Evolutionary conservation across 257 asterid genomes (phyloP).

Genomic region (Ophiorrhiza pumila): DNA sequence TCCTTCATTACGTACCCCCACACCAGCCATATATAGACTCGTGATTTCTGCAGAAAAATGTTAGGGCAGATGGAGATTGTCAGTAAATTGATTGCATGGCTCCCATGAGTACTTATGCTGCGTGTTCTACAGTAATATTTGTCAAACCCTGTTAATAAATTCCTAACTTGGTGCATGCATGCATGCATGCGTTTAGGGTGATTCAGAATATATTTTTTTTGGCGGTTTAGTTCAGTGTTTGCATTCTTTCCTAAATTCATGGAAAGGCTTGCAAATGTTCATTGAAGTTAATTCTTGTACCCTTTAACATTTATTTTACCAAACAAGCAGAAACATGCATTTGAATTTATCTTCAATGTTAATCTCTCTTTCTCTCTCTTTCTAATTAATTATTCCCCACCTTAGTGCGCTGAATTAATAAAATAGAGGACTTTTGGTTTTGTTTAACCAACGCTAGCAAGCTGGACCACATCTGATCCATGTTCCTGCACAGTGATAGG

Average conservation of each 20-base stretch:
- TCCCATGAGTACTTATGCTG: too few relatives aligned
- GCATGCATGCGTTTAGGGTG: too few relatives aligned
- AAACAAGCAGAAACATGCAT: not conserved
- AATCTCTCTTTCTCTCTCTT: slow-evolving; percentile 17
- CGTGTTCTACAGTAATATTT: too few relatives aligned
- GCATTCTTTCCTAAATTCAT: not conserved
- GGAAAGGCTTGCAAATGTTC: not conserved
- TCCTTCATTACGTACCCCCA: too few relatives aligned
- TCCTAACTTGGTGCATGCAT: too few relatives aligned
- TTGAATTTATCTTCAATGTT: not conserved
- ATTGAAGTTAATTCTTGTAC: not conserved
- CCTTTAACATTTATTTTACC: not conserved
- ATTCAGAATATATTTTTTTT: too few relatives aligned
- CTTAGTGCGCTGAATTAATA: slow-evolving; percentile 3
- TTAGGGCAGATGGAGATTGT: too few relatives aligned
- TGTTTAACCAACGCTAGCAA: not conserved
- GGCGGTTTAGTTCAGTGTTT: too few relatives aligned
- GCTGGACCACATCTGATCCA: slow-evolving; percentile 18
- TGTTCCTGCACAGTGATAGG: not conserved
- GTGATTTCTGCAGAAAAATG: too few relatives aligned
- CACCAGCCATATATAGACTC: too few relatives aligned
- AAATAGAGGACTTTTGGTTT: not conserved
- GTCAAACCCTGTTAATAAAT: too few relatives aligned
- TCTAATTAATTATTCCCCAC: slow-evolving; percentile 9
- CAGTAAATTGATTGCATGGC: too few relatives aligned